phyloP scores from a whole-genome alignment of 2,329 filamentous ascomycete genomes.

The Fusarium nisikadoi region DNA sequence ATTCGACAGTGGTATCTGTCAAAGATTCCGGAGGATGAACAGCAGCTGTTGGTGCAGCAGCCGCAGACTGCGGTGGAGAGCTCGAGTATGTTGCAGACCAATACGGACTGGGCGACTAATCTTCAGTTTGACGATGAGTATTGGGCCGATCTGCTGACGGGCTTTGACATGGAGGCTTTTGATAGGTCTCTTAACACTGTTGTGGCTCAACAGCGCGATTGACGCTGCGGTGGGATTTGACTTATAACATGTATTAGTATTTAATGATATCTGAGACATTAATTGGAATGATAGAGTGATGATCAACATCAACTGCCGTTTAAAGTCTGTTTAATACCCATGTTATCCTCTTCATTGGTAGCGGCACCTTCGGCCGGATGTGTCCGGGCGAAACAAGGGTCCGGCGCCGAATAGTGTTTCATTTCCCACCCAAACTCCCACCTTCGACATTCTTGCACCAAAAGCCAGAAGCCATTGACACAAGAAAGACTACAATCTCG shows the following conservation, averaged over 20 bases:
- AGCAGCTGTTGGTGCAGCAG: conserved; percentile 1
- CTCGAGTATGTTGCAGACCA: background rate
- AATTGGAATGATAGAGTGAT: background rate
- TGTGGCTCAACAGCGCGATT: background rate
- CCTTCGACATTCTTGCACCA: background rate
- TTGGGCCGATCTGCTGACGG: conserved; percentile 45
- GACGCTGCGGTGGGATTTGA: background rate
- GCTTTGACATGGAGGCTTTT: conserved; percentile 29
- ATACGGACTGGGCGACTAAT: conserved; percentile 37
- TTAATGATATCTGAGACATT: background rate
- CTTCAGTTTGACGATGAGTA: conserved; percentile 45
- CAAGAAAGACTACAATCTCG: too few relatives aligned
- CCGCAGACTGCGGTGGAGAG: conserved; percentile 7
- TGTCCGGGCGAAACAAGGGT: conserved; percentile 1
- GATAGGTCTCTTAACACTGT: conserved; percentile 4
- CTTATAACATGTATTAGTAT: background rate
- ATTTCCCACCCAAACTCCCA: conserved; percentile 17
- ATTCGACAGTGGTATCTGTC: conserved; percentile 53
- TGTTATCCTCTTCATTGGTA: background rate
- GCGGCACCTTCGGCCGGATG: background rate
- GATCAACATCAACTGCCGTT: background rate
- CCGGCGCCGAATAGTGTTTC: conserved; percentile 25
- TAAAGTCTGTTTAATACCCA: background rate
- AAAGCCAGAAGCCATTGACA: background rate
- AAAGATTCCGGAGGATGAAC: conserved; percentile 35